Evolutionary conservation across 306 rosid species (phyloP), one percentile per base, ranked within the genome.

Genomic region (Dryas octopetala): DNA sequence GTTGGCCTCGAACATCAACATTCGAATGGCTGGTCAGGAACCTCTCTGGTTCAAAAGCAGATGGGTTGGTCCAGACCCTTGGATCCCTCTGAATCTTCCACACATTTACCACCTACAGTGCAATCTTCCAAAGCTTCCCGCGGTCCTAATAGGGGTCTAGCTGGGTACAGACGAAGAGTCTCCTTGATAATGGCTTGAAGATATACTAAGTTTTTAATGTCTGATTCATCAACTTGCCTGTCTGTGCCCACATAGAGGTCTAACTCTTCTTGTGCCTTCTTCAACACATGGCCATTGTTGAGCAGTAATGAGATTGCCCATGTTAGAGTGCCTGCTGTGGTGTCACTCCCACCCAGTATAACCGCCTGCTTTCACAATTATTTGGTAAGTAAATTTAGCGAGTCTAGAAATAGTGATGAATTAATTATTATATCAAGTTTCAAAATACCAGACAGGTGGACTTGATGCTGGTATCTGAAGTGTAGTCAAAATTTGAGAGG

Each of bases 71-170:
- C 89, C 90, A 90, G 26, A 84, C 79, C 46, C 79, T 68, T 6
- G 90, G 88, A 70, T 90, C 96, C 45, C 89, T 83, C 0, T 90
- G 96, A 58, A 90, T 85, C 84, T 84, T 88, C 85, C 88, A 83
- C 0, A 79, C 41, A 55, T 90, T 86, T 15, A 88, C 92, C 15
- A 4, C 71, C 71, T 8, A 85, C 83, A 7, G 26, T 67, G 59
- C 90, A 89, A 73, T 85, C 90, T 73, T 89, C 86, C 4, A 76
- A 54, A 54, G 89, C 82, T 44, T 90, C 92, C 71, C 88, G 81
- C 5, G 85, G 85, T 6, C 82, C 86, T 10, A 75, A 71, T 3
- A 86, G 83, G 1, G 92, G 92, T 28, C 82, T 92, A 0, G 92
- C 89, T 9, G 89, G 92, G 61, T 84, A 86, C 6, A 86, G 73